These are phyloP conservation scores for Saccharomycopsis javanensis DNA, from an alignment of 805 yeast genomes.

Conservation along the genomic window DNA sequence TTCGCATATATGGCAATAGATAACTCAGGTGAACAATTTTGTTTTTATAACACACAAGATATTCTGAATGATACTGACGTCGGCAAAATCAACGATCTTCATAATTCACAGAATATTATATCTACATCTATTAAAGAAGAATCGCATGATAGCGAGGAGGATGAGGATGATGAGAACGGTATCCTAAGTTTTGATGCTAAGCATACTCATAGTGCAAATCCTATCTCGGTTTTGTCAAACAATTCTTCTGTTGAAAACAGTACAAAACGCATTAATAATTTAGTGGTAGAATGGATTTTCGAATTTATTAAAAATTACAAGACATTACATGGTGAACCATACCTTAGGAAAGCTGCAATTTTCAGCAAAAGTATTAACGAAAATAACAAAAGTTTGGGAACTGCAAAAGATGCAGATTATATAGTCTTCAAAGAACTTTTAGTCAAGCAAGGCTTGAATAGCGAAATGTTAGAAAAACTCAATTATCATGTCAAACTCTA, in stretches of 20 bases:
- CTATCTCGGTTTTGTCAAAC: not conserved
- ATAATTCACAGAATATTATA: not conserved
- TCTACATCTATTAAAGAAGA: not conserved
- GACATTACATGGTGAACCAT: not conserved
- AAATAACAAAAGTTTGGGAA: not conserved
- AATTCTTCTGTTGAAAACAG: not conserved
- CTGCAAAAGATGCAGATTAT: not conserved
- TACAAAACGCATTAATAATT: not conserved
- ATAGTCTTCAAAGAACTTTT: not conserved
- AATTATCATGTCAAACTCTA: not conserved
- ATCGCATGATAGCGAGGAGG: not conserved
- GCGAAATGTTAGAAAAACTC: not conserved
- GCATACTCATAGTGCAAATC: not conserved
- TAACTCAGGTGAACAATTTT: constrained; percentile 3
- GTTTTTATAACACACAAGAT: not conserved
- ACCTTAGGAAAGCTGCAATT: not conserved
- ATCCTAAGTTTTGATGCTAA: not conserved
- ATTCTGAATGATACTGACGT: not conserved
- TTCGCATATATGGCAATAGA: constrained; percentile 11
- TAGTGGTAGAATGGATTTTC: not conserved
- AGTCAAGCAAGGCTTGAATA: not conserved
- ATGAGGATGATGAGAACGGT: not conserved
- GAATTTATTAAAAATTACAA: not conserved
- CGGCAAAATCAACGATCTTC: not conserved
- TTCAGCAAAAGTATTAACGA: not conserved